phyloP scores from a whole-genome alignment of 805 yeast genomes.

The Teunomyces tritomae region DNA sequence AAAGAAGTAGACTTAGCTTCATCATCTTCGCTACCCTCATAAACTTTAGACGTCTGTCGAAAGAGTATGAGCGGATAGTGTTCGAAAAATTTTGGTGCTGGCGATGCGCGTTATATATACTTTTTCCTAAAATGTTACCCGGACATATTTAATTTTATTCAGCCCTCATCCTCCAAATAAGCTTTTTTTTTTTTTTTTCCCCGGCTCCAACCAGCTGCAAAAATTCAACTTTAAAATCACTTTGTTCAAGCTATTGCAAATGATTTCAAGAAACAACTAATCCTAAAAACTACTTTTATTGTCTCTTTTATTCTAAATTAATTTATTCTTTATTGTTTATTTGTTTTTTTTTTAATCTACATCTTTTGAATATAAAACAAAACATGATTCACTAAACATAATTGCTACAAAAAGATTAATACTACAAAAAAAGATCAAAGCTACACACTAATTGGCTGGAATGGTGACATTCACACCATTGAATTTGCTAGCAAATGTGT shows the following conservation, averaged over 20 bases:
- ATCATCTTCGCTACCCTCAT: slow-evolving; percentile 31
- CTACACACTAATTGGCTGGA: background rate
- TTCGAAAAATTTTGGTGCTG: background rate
- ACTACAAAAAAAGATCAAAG: background rate
- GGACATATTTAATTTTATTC: background rate
- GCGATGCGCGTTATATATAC: slow-evolving; percentile 3
- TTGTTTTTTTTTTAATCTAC: too few species aligned
- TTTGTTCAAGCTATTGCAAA: too few species aligned
- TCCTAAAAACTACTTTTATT: too few species aligned
- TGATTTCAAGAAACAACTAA: too few species aligned
- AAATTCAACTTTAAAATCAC: too few species aligned
- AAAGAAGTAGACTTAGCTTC: slow-evolving; percentile 71
- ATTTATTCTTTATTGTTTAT: too few species aligned
- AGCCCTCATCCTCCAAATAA: background rate
- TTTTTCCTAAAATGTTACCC: slow-evolving; percentile 3
- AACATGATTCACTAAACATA: too few species aligned
- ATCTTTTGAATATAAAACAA: too few species aligned
- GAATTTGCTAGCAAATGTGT: background rate
- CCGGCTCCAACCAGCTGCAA: too few species aligned
- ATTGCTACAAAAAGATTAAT: background rate
- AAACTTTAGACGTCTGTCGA: background rate
- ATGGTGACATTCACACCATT: background rate
- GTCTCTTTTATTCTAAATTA: too few species aligned
- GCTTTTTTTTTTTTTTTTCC: too few species aligned
- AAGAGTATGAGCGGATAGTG: background rate